Percentiles rank a stretch among this genome's conserved stretches.
These are phyloP conservation scores for Aspergillus bertholletiae DNA, from an alignment of 495 filamentous ascomycete species.

Conservation along the genomic window DNA sequence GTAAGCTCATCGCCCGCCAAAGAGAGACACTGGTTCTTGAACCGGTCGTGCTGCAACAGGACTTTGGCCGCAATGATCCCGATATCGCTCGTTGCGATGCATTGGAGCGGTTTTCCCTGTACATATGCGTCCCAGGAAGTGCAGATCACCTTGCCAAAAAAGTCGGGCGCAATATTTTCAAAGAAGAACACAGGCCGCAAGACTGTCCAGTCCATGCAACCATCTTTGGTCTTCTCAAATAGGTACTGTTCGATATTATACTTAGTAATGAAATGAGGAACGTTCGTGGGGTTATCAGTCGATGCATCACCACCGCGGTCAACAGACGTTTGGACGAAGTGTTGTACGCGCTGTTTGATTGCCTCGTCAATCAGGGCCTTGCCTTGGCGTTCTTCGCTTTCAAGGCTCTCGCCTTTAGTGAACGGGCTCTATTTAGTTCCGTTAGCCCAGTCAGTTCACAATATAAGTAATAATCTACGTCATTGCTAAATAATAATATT, in stretches of 20 bases:
- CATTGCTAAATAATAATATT: too few species aligned
- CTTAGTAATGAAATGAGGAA: constrained; percentile 63
- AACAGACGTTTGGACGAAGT: constrained; percentile 64
- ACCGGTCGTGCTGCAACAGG: constrained; percentile 44
- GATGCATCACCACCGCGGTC: constrained; percentile 60
- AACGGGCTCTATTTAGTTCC: not conserved
- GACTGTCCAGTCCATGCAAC: constrained; percentile 54
- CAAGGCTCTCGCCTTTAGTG: constrained; percentile 30
- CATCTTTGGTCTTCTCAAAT: constrained; percentile 27
- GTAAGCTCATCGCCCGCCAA: constrained; percentile 60
- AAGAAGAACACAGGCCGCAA: constrained; percentile 64
- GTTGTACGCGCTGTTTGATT: constrained; percentile 50
- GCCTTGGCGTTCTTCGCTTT: constrained; percentile 46
- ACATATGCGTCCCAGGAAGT: constrained; percentile 44
- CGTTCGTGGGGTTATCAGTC: constrained; percentile 51
- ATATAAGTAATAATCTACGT: too few species aligned
- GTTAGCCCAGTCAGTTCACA: too few species aligned
- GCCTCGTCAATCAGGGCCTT: constrained; percentile 58
- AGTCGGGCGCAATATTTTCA: constrained; percentile 57
- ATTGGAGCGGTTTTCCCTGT: constrained; percentile 52
- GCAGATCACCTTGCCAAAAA: constrained; percentile 55
- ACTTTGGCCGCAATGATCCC: constrained; percentile 60
- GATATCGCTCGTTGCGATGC: constrained; percentile 57
- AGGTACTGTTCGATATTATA: constrained; percentile 62
- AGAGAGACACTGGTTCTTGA: constrained; percentile 41